phyloP scores from a whole-genome alignment of 129 eudicot genomes.

The Lonicera japonica region DNA sequence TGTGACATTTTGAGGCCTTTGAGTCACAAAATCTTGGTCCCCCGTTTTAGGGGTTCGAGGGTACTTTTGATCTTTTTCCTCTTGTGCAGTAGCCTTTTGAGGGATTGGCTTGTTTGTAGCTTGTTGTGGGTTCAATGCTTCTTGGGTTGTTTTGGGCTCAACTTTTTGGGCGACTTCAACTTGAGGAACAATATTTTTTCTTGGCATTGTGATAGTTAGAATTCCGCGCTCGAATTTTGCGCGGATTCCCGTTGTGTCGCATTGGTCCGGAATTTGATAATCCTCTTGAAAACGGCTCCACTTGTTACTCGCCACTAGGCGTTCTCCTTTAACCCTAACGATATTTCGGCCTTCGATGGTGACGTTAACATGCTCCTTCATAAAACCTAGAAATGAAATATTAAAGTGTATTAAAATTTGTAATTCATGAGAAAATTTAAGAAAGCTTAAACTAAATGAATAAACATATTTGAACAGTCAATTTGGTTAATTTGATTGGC shows the following conservation, averaged over 20 bases:
- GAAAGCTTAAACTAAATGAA: neutral
- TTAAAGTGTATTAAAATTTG: too few species aligned
- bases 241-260: slow-evolving; percentile 35
- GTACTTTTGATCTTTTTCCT: neutral
- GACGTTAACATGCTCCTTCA: slow-evolving; percentile 44
- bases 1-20: too few species aligned
- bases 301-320: slow-evolving; percentile 50
- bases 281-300: slow-evolving; percentile 69
- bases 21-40: too few species aligned
- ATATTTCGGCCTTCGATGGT: slow-evolving; percentile 50
- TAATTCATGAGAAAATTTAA: too few species aligned
- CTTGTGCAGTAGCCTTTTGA: neutral
- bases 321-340: slow-evolving; percentile 59
- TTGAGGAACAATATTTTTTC: slow-evolving; percentile 6
- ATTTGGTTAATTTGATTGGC: too few species aligned
- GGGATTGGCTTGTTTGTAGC: neutral
- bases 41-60: too few species aligned
- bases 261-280: slow-evolving; percentile 40
- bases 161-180: slow-evolving; percentile 7
- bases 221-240: slow-evolving; percentile 54
- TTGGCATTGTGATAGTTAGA: slow-evolving; percentile 50
- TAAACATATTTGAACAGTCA: neutral
- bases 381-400: slow-evolving; percentile 34
- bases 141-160: neutral
- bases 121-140: neutral